Base-by-base conservation (phyloP, 768 basidiomycete species). In the Calocera cornea region DNA sequence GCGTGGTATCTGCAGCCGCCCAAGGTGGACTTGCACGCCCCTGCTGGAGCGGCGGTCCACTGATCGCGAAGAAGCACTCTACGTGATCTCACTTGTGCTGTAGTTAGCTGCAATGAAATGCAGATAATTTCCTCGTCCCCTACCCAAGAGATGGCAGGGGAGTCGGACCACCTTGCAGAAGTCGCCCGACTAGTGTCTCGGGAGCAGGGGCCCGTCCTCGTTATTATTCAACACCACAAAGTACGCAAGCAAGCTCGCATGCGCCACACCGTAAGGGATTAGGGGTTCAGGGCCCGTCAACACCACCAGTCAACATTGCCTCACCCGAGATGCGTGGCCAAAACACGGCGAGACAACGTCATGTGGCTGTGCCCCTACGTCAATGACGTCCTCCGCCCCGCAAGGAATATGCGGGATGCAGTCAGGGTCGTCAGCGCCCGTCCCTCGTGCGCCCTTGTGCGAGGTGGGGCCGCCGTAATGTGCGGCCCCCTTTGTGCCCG, bases 271-370 rank as follows among this genome's bases (percentile, higher is more conserved):
- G 54, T 60, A 60, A 60, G 54, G 27, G 31, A 29, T 33, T 33
- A 47, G 44, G 44, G 44, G 54, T 60, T 16, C 14, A 60, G 27
- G 44, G 2, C 22, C 8, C 14, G 14, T n/a, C 10, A 10, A 16
- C 49, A 50, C 24, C 49, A 16, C 19, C 11, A 19, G 40, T 19
- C 40, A 41, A 41, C 19, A 10, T 19, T 16, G 24, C 54, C 14
- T 60, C 27, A 33, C 11, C 31, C 24, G 19, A 7, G 16, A 60
- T 29, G 14, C 44, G 24, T 8, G 5, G 7, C 19, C 16, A 5
- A 47, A 60, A 60, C 54, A 60, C 31, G 31, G 54, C 54, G 31
- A 60, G 54, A 60, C 54, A 60, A 16, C 54, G 54, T 60, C 54
- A 60, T 60, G 27, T 27, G 31, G 31, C 31, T 2, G 24, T 29